These are phyloP conservation scores for Lablab purpureus DNA, from an alignment of 306 rosid genomes.

Conservation along the genomic window DNA sequence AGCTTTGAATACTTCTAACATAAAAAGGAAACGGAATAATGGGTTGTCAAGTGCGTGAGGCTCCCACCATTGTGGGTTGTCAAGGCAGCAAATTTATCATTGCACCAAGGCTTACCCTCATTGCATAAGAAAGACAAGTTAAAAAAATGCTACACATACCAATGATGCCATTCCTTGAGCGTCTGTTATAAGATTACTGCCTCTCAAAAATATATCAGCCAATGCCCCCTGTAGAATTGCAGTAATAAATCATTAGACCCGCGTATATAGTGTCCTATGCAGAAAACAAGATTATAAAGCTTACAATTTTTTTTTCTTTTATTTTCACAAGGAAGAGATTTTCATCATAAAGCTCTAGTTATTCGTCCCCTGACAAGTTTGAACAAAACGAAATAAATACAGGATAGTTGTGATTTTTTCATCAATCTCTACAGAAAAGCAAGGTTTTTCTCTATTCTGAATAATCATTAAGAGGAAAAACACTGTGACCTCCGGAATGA, in stretches of 20 bases:
- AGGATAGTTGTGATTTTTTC: neutral
- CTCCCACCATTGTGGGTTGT: neutral
- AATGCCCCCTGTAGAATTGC: conserved; percentile 73
- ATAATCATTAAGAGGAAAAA: neutral
- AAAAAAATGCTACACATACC: conserved; percentile 53
- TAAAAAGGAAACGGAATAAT: neutral
- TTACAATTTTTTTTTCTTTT: neutral
- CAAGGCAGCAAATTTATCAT: conserved; percentile 10
- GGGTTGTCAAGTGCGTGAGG: neutral
- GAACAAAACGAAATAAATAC: conserved; percentile 2
- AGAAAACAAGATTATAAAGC: neutral
- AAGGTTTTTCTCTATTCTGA: neutral
- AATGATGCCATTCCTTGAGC: conserved; percentile 94
- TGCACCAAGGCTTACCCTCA: neutral
- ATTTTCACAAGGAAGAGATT: conserved; percentile 22
- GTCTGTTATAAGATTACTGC: conserved; percentile 75
- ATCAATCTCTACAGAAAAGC: conserved; percentile 10
- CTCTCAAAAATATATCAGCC: conserved; percentile 87
- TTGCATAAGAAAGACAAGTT: neutral
- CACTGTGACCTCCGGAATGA: neutral
- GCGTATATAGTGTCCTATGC: conserved; percentile 13
- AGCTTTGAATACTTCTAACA: conserved; percentile 1
- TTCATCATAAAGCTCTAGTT: conserved; percentile 25
- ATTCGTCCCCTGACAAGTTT: conserved; percentile 22
- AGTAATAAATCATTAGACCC: conserved; percentile 12